Evolutionary conservation across 116 monocot species (phyloP).

Genomic region (Papilionanthe hybrid): DNA sequence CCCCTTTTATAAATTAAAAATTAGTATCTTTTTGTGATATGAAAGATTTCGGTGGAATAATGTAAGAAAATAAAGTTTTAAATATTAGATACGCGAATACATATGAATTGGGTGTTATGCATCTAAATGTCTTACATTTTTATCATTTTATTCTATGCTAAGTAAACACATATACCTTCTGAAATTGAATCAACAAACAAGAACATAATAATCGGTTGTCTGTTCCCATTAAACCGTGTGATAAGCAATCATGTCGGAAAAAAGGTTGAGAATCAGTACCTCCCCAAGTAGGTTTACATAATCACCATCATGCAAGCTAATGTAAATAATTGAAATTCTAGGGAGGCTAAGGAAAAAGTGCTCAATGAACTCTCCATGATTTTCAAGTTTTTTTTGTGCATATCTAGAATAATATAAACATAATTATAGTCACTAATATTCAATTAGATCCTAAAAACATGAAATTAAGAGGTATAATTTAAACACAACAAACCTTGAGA

Average conservation of each 20-base stretch:
- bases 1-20: no score
- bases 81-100: no score
- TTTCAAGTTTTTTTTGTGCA: constrained; percentile 41
- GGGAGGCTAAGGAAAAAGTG: no score
- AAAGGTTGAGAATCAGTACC: constrained; percentile 43
- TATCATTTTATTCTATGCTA: not conserved
- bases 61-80: no score
- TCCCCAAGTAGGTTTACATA: constrained; percentile 56
- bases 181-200: constrained; percentile 46
- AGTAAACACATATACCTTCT: constrained; percentile 33
- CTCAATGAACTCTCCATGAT: constrained; percentile 55
- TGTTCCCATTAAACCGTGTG: constrained; percentile 44
- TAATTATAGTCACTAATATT: no score
- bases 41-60: no score
- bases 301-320: constrained; percentile 70
- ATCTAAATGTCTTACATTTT: no score
- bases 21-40: no score
- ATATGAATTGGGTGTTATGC: no score
- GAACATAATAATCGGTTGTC: constrained; percentile 61
- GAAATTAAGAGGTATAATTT: not conserved
- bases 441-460: no score
- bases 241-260: constrained; percentile 78
- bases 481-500: not conserved
- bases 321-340: constrained; percentile 65
- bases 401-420: constrained; percentile 27